Percentiles rank a stretch among this genome's conserved stretches.
Evolutionary conservation across 2,329 filamentous ascomycete species (phyloP).

Genomic region (Passalora sequoiae): DNA sequence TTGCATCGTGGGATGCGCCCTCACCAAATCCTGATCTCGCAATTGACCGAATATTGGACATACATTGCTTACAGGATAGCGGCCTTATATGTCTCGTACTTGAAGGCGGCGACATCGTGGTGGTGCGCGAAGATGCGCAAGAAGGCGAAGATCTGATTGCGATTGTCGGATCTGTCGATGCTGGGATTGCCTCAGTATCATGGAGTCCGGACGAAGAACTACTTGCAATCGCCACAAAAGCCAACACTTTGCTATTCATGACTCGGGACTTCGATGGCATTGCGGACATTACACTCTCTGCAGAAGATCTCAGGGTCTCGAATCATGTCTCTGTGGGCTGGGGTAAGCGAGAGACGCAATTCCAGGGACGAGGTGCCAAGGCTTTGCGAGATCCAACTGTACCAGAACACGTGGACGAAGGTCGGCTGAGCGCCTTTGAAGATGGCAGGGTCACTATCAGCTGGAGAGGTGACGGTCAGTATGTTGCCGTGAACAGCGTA

Average conservation of each 20-base stretch:
- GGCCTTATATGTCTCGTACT: constrained; percentile 75
- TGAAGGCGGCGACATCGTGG: constrained; percentile 83
- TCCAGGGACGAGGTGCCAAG: constrained; percentile 67
- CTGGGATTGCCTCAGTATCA: constrained; percentile 78
- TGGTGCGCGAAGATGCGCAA: constrained; percentile 67
- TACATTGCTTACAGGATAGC: constrained; percentile 82
- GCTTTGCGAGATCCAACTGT: constrained; percentile 90
- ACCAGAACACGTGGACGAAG: constrained; percentile 84
- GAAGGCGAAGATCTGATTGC: constrained; percentile 73
- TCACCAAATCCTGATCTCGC: constrained; percentile 70
- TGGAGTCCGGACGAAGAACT: constrained; percentile 97
- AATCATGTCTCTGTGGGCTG: constrained; percentile 89
- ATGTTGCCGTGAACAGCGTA: constrained; percentile 78
- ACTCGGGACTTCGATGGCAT: constrained; percentile 83
- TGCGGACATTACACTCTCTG: constrained; percentile 64
- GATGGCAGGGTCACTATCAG: constrained; percentile 67
- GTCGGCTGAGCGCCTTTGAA: constrained; percentile 68
- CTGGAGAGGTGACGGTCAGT: constrained; percentile 93
- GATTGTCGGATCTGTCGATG: constrained; percentile 90
- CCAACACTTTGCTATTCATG: constrained; percentile 81
- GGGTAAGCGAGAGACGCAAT: constrained; percentile 98
- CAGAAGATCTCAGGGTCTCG: constrained; percentile 80
- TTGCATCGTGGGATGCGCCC: constrained; percentile 86
- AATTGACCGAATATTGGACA: constrained; percentile 68
- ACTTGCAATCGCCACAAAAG: constrained; percentile 73